Conservation (phyloP, 352 stramenopile species). For the Blastocystis sp. region DNA sequence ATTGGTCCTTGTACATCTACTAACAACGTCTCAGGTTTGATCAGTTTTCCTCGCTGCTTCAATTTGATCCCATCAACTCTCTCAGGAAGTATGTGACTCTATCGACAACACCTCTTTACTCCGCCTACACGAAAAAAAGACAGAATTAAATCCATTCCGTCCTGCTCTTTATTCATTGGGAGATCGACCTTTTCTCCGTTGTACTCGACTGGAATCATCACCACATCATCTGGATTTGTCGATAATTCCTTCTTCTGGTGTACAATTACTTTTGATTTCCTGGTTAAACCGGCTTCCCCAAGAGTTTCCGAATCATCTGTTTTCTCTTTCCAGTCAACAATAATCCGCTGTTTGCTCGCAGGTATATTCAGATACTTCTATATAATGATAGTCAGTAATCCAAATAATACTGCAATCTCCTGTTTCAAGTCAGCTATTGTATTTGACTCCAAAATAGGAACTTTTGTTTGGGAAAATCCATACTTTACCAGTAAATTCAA, state of each 20-base stretch:
- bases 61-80: slow-evolving; percentile 7
- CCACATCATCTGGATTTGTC: not conserved
- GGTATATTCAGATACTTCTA: slow-evolving; percentile 42
- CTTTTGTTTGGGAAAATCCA: not conserved
- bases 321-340: slow-evolving; percentile 44
- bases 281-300: not conserved
- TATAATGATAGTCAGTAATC: not conserved
- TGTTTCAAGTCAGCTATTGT: slow-evolving; percentile 14
- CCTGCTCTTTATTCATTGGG: slow-evolving; percentile 40
- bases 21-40: slow-evolving; percentile 1
- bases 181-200: slow-evolving; percentile 16
- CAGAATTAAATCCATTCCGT: not conserved
- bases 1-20: not conserved
- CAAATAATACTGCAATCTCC: not conserved
- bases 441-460: not conserved
- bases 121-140: slow-evolving; percentile 9
- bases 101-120: not conserved
- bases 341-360: slow-evolving; percentile 24
- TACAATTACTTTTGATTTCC: slow-evolving; percentile 46
- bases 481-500: slow-evolving; percentile 22
- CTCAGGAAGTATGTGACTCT: not conserved
- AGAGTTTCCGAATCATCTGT: slow-evolving; percentile 1
- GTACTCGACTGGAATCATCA: not conserved
- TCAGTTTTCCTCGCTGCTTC: slow-evolving; percentile 15
- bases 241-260: slow-evolving; percentile 16